A percentile compares a stretch with the other conserved stretches of the same genome.
Conservation (phyloP, 2,329 filamentous ascomycete genomes). For the Parastagonospora nodorum region DNA sequence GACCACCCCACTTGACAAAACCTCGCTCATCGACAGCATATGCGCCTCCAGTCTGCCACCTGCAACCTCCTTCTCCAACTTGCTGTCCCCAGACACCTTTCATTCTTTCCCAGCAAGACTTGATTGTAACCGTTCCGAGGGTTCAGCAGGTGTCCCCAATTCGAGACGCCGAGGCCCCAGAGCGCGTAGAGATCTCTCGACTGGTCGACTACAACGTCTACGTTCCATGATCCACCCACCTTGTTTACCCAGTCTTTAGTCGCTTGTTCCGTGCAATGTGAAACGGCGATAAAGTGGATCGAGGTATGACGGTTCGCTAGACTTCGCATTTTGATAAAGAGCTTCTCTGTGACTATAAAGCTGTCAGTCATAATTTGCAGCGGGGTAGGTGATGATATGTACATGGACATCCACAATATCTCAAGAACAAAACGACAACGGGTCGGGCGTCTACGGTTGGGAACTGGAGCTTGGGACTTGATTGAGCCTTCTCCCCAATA, state of each 20-base stretch:
- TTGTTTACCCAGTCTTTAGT: constrained; percentile 64
- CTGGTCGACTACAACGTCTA: constrained; percentile 62
- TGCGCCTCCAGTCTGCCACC: constrained; percentile 43
- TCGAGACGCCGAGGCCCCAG: constrained; percentile 61
- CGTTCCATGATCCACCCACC: constrained; percentile 62
- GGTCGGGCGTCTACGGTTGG: constrained; percentile 37
- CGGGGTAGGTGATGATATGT: constrained; percentile 9
- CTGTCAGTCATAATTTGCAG: neutral
- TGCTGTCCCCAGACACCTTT: constrained; percentile 42
- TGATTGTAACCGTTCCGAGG: constrained; percentile 45
- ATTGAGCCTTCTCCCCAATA: constrained; percentile 34
- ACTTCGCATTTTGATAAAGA: constrained; percentile 61
- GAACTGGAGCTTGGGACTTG: constrained; percentile 36
- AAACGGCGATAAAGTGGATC: constrained; percentile 63
- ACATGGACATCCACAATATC: constrained; percentile 46
- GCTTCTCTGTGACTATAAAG: constrained; percentile 47
- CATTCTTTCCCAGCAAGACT: constrained; percentile 40
- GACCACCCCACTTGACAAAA: constrained; percentile 40
- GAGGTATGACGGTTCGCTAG: constrained; percentile 59
- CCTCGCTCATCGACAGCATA: constrained; percentile 41
- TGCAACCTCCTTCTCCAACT: constrained; percentile 41
- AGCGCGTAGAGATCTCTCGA: constrained; percentile 62
- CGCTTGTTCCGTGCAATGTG: constrained; percentile 62
- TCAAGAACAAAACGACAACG: constrained; percentile 38
- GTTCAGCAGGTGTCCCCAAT: constrained; percentile 41